Percentiles rank a stretch among this genome's conserved stretches.
These are phyloP conservation scores for Trichoderma asperellum DNA, from an alignment of 2,329 filamentous ascomycete species.

Conservation along the genomic window DNA sequence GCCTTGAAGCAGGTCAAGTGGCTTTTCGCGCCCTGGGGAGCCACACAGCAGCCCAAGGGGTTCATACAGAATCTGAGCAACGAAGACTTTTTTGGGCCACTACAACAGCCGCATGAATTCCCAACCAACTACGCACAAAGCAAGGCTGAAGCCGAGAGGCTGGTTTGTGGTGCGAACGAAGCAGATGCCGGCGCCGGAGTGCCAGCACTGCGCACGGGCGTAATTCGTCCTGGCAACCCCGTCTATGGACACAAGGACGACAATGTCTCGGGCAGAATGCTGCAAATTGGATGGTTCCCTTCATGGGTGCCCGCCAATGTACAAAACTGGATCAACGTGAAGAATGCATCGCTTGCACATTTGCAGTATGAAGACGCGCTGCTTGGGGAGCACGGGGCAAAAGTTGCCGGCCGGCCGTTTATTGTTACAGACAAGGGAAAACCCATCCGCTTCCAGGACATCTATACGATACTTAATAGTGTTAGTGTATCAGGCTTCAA, in stretches of 20 bases:
- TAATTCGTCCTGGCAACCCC: slow-evolving; percentile 57
- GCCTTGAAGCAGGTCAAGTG: slow-evolving; percentile 47
- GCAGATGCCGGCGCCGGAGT: slow-evolving; percentile 12
- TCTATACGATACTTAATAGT: slow-evolving; percentile 43
- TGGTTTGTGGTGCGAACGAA: slow-evolving; percentile 51
- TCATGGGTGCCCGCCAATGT: slow-evolving; percentile 51
- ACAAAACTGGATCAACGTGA: slow-evolving; percentile 55
- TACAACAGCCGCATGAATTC: slow-evolving; percentile 48
- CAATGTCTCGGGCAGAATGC: slow-evolving; percentile 35
- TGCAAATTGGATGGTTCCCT: slow-evolving; percentile 44
- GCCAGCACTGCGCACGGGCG: slow-evolving; percentile 54
- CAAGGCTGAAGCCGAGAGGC: slow-evolving; percentile 56
- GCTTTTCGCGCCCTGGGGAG: slow-evolving; percentile 50
- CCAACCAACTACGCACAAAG: slow-evolving; percentile 56
- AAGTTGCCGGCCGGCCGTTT: slow-evolving; percentile 53
- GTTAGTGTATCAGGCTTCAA: slow-evolving; percentile 39
- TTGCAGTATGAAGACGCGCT: slow-evolving; percentile 57
- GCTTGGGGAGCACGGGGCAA: slow-evolving; percentile 41
- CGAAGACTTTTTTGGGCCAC: slow-evolving; percentile 47
- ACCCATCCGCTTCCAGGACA: slow-evolving; percentile 46
- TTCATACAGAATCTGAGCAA: slow-evolving; percentile 53
- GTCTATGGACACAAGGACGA: slow-evolving; percentile 56
- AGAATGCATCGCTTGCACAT: slow-evolving; percentile 59
- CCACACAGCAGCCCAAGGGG: slow-evolving; percentile 40
- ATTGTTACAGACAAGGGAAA: slow-evolving; percentile 55